Conservation (phyloP, 2,329 filamentous ascomycete species). For the Dothistroma septosporum region DNA sequence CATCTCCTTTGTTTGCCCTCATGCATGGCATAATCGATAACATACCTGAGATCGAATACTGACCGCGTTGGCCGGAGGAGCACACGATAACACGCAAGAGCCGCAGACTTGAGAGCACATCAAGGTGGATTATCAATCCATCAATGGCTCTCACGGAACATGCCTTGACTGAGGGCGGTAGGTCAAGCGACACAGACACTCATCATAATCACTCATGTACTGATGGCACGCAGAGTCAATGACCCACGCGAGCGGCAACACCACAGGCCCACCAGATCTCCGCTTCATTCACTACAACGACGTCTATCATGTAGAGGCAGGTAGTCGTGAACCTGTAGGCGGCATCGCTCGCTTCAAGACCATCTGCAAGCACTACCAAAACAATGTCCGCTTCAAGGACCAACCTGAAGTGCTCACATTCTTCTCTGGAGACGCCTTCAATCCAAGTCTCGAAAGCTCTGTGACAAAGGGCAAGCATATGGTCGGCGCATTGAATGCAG, state of each 20-base stretch:
- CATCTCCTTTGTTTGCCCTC: background rate
- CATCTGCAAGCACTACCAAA: slow-evolving; percentile 65
- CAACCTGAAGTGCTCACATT: slow-evolving; percentile 69
- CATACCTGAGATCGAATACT: background rate
- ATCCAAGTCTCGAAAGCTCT: slow-evolving; percentile 81
- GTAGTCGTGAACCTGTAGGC: slow-evolving; percentile 75
- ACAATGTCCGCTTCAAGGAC: slow-evolving; percentile 54
- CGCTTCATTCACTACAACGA: slow-evolving; percentile 90
- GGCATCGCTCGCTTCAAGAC: slow-evolving; percentile 78
- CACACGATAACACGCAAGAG: background rate
- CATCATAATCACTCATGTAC: background rate
- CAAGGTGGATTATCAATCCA: background rate
- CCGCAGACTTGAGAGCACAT: background rate
- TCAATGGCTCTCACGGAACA: background rate
- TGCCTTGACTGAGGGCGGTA: background rate
- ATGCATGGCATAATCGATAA: background rate
- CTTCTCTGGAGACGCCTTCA: slow-evolving; percentile 91
- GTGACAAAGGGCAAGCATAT: slow-evolving; percentile 88
- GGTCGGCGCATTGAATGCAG: slow-evolving; percentile 75
- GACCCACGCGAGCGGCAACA: slow-evolving; percentile 20
- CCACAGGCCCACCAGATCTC: slow-evolving; percentile 57
- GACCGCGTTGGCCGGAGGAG: background rate
- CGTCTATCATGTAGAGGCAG: slow-evolving; percentile 80
- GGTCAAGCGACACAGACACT: background rate
- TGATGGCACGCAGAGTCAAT: slow-evolving; percentile 19